Percentiles rank a stretch among this genome's conserved stretches.
phyloP scores from a whole-genome alignment of 1,284 basidiomycete genomes.

The Agroathelia rolfsii region DNA sequence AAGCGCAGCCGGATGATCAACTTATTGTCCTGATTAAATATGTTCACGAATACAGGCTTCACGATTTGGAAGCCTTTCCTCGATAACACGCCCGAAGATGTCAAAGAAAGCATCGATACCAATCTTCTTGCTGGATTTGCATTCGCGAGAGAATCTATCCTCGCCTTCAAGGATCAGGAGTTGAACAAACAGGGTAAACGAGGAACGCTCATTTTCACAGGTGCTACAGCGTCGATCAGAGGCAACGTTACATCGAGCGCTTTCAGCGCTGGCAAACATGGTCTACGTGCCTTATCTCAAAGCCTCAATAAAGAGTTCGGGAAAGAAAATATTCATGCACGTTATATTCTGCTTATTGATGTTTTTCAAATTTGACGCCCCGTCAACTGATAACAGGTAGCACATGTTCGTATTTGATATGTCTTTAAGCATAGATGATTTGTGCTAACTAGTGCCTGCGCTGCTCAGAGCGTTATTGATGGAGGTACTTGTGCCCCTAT shows the following conservation, averaged over 20 bases:
- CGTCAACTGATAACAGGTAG: constrained; percentile 31
- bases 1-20: no score
- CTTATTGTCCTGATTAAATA: no score
- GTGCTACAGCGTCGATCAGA: constrained; percentile 60
- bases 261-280: constrained; percentile 65
- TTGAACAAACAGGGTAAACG: constrained; percentile 37
- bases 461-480: constrained; percentile 47
- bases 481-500: constrained; percentile 27
- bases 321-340: constrained; percentile 67
- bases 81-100: constrained; percentile 49
- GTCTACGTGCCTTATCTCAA: constrained; percentile 57
- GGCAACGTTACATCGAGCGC: constrained; percentile 57
- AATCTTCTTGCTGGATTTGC: constrained; percentile 58
- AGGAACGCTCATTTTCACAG: constrained; percentile 70
- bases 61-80: constrained; percentile 61
- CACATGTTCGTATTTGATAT: constrained; percentile 39
- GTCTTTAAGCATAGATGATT: constrained; percentile 1
- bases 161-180: constrained; percentile 52
- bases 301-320: constrained; percentile 75
- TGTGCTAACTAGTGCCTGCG: constrained; percentile 3
- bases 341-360: constrained; percentile 12
- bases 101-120: constrained; percentile 36
- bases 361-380: background rate
- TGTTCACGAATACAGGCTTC: no score
- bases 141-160: constrained; percentile 55